phyloP scores from a whole-genome alignment of 129 eudicot species.

The Calendula officinalis region DNA sequence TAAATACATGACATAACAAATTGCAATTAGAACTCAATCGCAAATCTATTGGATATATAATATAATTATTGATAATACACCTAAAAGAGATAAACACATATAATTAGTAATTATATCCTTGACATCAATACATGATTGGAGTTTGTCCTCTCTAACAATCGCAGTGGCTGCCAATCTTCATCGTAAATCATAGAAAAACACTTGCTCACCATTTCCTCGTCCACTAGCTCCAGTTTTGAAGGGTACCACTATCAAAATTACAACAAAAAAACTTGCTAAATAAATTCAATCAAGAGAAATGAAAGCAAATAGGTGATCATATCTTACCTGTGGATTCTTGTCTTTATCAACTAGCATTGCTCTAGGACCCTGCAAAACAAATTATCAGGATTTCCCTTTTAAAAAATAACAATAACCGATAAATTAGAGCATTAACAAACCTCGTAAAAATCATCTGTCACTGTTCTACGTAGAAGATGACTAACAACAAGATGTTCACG shows the following conservation, averaged over 20 bases:
- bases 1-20: no score
- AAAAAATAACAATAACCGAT: background rate
- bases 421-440: background rate
- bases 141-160: constrained; percentile 4
- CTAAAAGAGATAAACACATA: no score
- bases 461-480: constrained; percentile 35
- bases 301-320: background rate
- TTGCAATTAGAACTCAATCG: no score
- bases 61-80: no score
- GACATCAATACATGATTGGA: constrained; percentile 4
- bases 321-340: constrained; percentile 38
- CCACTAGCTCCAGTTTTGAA: constrained; percentile 26
- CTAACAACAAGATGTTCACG: constrained; percentile 33
- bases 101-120: constrained; percentile 16
- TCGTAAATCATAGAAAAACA: constrained; percentile 27
- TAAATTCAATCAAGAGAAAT: background rate
- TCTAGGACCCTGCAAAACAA: constrained; percentile 38
- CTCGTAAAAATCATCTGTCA: constrained; percentile 35
- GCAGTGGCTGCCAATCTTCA: constrained; percentile 38
- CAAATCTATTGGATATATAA: no score
- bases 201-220: constrained; percentile 33
- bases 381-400: background rate
- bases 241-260: constrained; percentile 22
- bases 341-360: constrained; percentile 44
- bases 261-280: background rate